Conservation (phyloP, 2,329 filamentous ascomycete species). For the Parascedosporium putredinis region DNA sequence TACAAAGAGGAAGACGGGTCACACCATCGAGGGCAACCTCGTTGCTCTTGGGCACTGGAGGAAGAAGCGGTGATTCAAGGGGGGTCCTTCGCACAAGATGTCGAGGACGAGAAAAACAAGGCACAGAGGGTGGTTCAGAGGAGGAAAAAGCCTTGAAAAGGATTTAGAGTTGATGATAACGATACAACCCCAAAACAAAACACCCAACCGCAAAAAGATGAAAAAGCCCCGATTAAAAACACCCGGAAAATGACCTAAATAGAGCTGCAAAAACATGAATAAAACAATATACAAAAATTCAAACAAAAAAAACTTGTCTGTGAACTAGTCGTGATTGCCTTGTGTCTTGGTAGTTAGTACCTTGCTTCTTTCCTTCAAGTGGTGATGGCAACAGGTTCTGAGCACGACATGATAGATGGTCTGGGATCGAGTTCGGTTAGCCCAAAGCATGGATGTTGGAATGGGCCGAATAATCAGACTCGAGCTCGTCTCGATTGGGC, state of each 20-base stretch:
- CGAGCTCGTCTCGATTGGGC: too few species aligned
- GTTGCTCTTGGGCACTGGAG: neutral
- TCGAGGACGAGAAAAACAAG: neutral
- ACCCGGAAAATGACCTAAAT: slow-evolving; percentile 2
- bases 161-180: neutral
- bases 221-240: slow-evolving; percentile 3
- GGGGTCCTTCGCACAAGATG: neutral
- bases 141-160: neutral
- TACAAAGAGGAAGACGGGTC: slow-evolving; percentile 5
- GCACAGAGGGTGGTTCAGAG: neutral
- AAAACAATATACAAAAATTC: slow-evolving; percentile 4
- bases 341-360: neutral
- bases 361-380: too few species aligned
- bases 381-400: too few species aligned
- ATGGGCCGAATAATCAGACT: too few species aligned
- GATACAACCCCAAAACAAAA: neutral
- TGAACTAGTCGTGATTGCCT: neutral
- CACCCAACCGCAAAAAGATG: neutral
- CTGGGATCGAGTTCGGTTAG: too few species aligned
- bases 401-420: too few species aligned
- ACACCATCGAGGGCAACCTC: slow-evolving; percentile 6
- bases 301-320: neutral
- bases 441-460: too few species aligned
- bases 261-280: slow-evolving; percentile 5
- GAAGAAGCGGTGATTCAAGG: too few species aligned